phyloP scores from a whole-genome alignment of 768 basidiomycete genomes.

The Kwoniella heveanensis region DNA sequence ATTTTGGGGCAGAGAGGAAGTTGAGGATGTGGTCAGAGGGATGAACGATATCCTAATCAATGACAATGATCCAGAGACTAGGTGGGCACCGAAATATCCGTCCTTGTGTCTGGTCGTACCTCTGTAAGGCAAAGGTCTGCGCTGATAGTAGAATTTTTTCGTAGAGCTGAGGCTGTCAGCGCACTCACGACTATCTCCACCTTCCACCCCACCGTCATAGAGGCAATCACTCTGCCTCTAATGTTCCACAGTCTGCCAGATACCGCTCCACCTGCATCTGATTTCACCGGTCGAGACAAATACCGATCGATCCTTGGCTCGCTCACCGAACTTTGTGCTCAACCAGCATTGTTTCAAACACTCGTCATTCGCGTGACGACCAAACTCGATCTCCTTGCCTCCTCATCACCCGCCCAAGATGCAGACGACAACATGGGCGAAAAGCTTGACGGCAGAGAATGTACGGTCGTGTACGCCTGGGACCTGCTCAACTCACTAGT shows the following conservation, averaged over 20 bases:
- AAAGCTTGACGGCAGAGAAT: constrained; percentile 57
- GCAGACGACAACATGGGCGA: constrained; percentile 26
- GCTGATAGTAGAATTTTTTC: background rate
- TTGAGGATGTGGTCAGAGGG: constrained; percentile 75
- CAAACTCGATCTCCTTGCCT: constrained; percentile 65
- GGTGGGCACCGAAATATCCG: too few species aligned
- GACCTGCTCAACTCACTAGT: constrained; percentile 73
- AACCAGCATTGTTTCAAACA: constrained; percentile 77
- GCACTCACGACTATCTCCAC: constrained; percentile 57
- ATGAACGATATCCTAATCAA: constrained; percentile 69
- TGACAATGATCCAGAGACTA: constrained; percentile 62
- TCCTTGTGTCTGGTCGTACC: background rate
- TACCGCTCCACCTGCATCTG: constrained; percentile 63
- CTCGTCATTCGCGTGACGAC: constrained; percentile 75
- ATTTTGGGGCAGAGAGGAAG: constrained; percentile 71
- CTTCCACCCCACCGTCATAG: constrained; percentile 67
- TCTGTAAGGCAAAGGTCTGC: background rate
- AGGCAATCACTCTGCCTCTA: constrained; percentile 74
- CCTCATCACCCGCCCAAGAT: constrained; percentile 34
- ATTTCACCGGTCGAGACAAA: constrained; percentile 63
- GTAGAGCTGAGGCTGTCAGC: constrained; percentile 47
- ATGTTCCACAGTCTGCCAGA: constrained; percentile 78
- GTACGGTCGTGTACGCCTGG: constrained; percentile 79
- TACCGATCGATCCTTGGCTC: constrained; percentile 71
- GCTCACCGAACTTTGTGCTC: constrained; percentile 71